Evolutionary conservation across 2,329 filamentous ascomycete species (phyloP).

Genomic region (Sporothrix euskadiensis): DNA sequence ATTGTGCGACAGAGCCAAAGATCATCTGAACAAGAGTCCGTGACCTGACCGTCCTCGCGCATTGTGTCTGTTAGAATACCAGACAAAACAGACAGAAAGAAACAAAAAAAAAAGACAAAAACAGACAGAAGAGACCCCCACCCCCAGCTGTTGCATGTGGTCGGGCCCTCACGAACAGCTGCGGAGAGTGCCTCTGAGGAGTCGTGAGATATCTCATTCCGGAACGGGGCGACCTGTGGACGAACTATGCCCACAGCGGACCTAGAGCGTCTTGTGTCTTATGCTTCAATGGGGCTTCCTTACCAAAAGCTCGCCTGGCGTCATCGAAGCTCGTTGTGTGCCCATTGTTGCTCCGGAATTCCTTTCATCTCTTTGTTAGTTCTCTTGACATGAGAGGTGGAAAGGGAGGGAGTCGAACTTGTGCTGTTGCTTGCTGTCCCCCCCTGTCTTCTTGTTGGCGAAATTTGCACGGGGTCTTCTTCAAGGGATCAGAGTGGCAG

Average conservation of each 20-base stretch:
- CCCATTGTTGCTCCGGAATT: not conserved
- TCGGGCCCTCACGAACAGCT: not conserved
- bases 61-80: not conserved
- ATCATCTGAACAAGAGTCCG: conserved; percentile 7
- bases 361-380: not conserved
- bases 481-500: conserved; percentile 3
- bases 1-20: not conserved
- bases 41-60: not conserved
- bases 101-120: not conserved
- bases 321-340: not conserved
- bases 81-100: not conserved
- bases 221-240: not conserved
- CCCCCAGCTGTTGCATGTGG: not conserved
- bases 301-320: not conserved
- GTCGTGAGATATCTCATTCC: not conserved
- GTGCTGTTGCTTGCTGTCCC: not conserved
- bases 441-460: not conserved
- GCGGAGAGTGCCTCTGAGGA: not conserved
- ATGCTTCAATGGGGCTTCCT: not conserved
- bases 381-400: not conserved
- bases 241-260: not conserved
- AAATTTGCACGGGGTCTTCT: conserved; percentile 11
- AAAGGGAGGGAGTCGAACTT: conserved; percentile 11
- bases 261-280: not conserved
- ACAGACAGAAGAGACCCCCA: not conserved